phyloP scores from a whole-genome alignment of 2,329 filamentous ascomycete genomes.

The Venturia carpophila region DNA sequence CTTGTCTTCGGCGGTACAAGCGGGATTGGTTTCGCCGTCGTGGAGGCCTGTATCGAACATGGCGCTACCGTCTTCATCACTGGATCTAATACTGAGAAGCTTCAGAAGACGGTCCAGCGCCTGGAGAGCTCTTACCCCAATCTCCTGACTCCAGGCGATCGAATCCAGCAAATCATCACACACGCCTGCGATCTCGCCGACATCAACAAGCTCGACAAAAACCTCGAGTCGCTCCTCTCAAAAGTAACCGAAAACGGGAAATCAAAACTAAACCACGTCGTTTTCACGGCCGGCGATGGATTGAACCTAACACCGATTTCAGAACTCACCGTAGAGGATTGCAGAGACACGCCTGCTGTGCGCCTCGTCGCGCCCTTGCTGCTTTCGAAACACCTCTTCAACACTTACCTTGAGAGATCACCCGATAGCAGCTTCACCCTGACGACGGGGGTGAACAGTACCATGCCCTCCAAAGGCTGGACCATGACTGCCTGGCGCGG shows the following conservation, averaged over 20 bases:
- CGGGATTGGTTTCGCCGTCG: slow-evolving; percentile 55
- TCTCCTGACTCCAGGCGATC: background rate
- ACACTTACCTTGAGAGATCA: slow-evolving; percentile 36
- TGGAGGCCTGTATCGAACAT: slow-evolving; percentile 49
- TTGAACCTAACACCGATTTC: slow-evolving; percentile 35
- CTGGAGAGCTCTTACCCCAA: slow-evolving; percentile 40
- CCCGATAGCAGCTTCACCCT: slow-evolving; percentile 46
- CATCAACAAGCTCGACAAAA: slow-evolving; percentile 38
- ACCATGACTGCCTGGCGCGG: slow-evolving; percentile 41
- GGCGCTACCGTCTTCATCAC: slow-evolving; percentile 48
- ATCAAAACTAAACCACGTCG: slow-evolving; percentile 44
- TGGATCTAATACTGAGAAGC: slow-evolving; percentile 45
- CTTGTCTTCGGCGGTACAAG: slow-evolving; percentile 57
- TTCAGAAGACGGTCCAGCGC: slow-evolving; percentile 40
- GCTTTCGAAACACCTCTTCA: slow-evolving; percentile 42
- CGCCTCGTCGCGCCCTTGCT: slow-evolving; percentile 46
- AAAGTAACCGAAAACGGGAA: slow-evolving; percentile 24
- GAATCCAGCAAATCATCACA: slow-evolving; percentile 31
- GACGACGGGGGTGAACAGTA: slow-evolving; percentile 46
- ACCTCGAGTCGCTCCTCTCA: slow-evolving; percentile 41
- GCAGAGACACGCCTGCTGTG: slow-evolving; percentile 31
- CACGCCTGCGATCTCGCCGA: slow-evolving; percentile 43
- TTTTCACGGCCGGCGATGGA: slow-evolving; percentile 49
- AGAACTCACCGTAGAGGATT: background rate
- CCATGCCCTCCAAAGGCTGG: slow-evolving; percentile 48